phyloP scores from a whole-genome alignment of 2,329 filamentous ascomycete species.

The Xylaria sp. region DNA sequence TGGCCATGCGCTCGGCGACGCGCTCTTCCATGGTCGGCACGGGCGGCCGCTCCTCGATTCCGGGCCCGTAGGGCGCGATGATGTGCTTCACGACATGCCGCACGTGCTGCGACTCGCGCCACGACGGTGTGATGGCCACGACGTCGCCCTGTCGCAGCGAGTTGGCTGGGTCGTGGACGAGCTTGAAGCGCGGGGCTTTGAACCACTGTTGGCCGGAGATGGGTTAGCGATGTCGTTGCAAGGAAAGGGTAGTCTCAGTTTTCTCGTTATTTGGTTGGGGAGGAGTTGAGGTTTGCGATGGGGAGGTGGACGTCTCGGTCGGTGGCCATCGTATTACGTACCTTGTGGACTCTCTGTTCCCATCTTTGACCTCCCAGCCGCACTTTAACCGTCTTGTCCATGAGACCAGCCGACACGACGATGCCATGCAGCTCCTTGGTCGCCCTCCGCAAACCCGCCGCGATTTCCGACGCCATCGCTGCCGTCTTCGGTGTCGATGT shows the following conservation, averaged over 20 bases:
- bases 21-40: constrained; percentile 74
- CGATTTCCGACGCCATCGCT: constrained; percentile 34
- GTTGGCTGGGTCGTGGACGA: constrained; percentile 82
- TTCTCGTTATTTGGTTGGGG: not conserved
- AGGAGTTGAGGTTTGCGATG: not conserved
- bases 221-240: not conserved
- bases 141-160: constrained; percentile 81
- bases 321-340: constrained; percentile 47
- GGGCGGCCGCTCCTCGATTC: constrained; percentile 71
- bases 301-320: not conserved
- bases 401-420: constrained; percentile 80
- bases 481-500: not conserved
- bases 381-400: constrained; percentile 84
- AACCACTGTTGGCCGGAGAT: constrained; percentile 63
- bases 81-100: constrained; percentile 80
- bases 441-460: constrained; percentile 53
- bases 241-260: not conserved
- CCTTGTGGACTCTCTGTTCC: constrained; percentile 79
- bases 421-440: constrained; percentile 71
- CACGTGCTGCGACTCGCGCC: constrained; percentile 73
- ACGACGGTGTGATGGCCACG: constrained; percentile 74
- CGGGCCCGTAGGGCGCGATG: constrained; percentile 73
- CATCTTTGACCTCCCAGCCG: constrained; percentile 76
- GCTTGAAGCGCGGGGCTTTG: constrained; percentile 69
- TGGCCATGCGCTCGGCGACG: constrained; percentile 53